Conservation (phyloP, 768 basidiomycete species). For the Serendipita sp. region DNA sequence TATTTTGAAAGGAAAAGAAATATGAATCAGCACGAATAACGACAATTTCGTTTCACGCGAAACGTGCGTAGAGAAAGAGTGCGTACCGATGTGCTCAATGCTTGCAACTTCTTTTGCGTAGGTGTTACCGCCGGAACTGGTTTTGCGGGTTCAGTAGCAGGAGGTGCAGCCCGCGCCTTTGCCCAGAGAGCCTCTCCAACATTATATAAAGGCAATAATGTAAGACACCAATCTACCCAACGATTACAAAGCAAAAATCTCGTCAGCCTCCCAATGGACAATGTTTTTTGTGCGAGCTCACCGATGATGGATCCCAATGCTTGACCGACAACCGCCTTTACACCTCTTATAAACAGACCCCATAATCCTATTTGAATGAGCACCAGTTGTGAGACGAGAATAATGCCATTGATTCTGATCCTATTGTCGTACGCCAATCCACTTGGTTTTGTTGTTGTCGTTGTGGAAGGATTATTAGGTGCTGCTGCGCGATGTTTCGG, state of each 20-base stretch:
- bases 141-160: neutral
- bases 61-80: no score
- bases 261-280: no score
- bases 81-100: neutral
- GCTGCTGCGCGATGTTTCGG: slow-evolving; percentile 2
- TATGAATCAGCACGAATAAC: no score
- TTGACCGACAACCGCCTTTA: neutral
- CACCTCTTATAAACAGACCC: neutral
- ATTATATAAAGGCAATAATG: neutral
- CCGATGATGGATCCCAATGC: neutral
- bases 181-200: neutral
- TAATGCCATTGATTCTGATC: neutral
- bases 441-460: neutral
- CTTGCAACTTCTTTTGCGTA: neutral
- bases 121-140: neutral
- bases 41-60: no score
- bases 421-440: neutral
- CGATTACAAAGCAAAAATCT: no score
- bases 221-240: neutral
- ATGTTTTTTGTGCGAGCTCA: no score
- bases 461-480: no score
- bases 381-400: neutral
- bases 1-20: neutral
- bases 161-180: neutral
- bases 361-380: neutral